Percentiles rank a stretch among this genome's conserved stretches.
Evolutionary conservation across 768 basidiomycete species (phyloP).

Genomic region (Rubroboletus pulcherrimus): DNA sequence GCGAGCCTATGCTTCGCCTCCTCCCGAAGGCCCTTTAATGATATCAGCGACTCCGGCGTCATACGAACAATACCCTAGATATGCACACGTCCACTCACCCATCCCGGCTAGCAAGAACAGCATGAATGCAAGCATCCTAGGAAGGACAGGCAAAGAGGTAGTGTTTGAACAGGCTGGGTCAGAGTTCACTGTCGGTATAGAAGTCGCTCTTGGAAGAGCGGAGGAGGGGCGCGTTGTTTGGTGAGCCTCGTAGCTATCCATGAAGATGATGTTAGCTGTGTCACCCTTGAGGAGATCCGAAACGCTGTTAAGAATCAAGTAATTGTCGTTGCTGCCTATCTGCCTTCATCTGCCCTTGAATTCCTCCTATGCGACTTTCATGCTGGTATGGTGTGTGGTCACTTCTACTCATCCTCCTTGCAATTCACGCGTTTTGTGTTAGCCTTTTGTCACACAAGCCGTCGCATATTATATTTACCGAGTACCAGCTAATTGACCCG

Average conservation of each 20-base stretch:
- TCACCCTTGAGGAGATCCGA: neutral
- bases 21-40: constrained; percentile 26
- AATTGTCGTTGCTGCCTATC: constrained; percentile 19
- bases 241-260: constrained; percentile 13
- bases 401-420: neutral
- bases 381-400: constrained; percentile 8
- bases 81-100: constrained; percentile 26
- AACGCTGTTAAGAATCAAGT: constrained; percentile 6
- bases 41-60: constrained; percentile 15
- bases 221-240: constrained; percentile 32
- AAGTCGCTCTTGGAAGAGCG: constrained; percentile 31
- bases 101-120: constrained; percentile 14
- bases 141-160: constrained; percentile 17
- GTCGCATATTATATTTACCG: constrained; percentile 2
- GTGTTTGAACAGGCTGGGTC: constrained; percentile 27
- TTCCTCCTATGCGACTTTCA: neutral
- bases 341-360: constrained; percentile 11
- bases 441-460: neutral
- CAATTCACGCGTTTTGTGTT: neutral
- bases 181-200: constrained; percentile 28
- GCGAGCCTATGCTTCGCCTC: constrained; percentile 28
- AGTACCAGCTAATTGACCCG: constrained; percentile 12
- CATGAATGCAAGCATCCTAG: constrained; percentile 7
- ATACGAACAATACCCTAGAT: constrained; percentile 26
- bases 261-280: neutral